phyloP scores from a whole-genome alignment of 2,329 filamentous ascomycete species.

The Tothia fuscella region DNA sequence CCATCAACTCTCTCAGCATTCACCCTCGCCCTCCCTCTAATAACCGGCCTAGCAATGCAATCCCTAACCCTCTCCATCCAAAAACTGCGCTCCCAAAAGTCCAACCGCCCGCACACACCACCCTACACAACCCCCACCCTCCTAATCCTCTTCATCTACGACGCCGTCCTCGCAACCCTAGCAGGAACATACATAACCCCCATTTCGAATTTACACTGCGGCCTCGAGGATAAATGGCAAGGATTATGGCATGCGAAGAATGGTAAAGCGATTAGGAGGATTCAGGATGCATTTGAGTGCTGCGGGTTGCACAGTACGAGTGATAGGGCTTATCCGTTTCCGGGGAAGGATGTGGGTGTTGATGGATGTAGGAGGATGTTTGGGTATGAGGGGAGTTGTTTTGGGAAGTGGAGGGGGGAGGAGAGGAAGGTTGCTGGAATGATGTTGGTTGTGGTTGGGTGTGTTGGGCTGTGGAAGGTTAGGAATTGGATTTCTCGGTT shows the following conservation, averaged over 20 bases:
- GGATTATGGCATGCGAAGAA: conserved; percentile 42
- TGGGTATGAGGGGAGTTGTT: conserved; percentile 37
- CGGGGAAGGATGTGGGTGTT: conserved; percentile 20
- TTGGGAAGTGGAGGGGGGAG: conserved; percentile 43
- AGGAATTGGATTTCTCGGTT: too few relatives aligned
- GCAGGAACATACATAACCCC: conserved; percentile 32
- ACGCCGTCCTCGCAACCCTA: conserved; percentile 33
- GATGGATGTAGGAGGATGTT: conserved; percentile 37
- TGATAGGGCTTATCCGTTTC: conserved; percentile 55
- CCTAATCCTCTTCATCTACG: conserved; percentile 30
- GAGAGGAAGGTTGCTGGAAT: conserved; percentile 43
- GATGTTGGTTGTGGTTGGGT: conserved; percentile 42
- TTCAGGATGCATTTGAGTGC: conserved; percentile 56
- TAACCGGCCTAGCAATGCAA: conserved; percentile 32
- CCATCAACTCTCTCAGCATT: conserved; percentile 29
- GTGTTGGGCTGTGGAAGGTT: conserved; percentile 47
- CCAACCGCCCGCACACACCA: background rate
- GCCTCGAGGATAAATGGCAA: conserved; percentile 46
- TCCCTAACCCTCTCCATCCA: conserved; percentile 21
- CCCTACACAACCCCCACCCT: conserved; percentile 12
- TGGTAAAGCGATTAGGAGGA: conserved; percentile 37
- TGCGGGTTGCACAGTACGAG: conserved; percentile 48
- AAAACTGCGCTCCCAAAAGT: conserved; percentile 20
- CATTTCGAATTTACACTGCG: conserved; percentile 34
- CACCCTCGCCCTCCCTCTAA: conserved; percentile 29